These are phyloP conservation scores for Firmiana major DNA, from an alignment of 345 rosid species.

Conservation along the genomic window DNA sequence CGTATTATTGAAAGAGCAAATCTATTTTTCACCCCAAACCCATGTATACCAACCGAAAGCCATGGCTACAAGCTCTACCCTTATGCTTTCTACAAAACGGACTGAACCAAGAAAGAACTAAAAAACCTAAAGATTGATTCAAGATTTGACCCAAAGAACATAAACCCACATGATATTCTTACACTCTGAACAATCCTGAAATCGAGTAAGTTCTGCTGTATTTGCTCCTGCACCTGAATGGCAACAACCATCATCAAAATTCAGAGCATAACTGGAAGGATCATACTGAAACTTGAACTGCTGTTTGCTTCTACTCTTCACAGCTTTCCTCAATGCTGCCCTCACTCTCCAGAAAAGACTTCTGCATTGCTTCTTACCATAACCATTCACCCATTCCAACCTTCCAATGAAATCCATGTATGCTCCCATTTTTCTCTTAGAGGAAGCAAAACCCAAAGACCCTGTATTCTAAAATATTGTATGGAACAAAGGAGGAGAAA, in stretches of 20 bases:
- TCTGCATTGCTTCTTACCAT: slow-evolving; percentile 45
- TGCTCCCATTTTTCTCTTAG: not conserved
- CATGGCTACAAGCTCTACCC: not conserved
- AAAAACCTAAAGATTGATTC: not conserved
- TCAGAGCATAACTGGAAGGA: slow-evolving; percentile 81
- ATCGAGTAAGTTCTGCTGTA: slow-evolving; percentile 12
- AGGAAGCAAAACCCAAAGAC: not conserved
- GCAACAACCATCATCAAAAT: slow-evolving; percentile 65
- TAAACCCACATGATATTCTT: slow-evolving; percentile 33
- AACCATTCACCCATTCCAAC: slow-evolving; percentile 26
- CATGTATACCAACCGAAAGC: not conserved
- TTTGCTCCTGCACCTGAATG: slow-evolving; percentile 14
- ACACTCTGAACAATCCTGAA: slow-evolving; percentile 20
- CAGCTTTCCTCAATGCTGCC: slow-evolving; percentile 45
- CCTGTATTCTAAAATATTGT: not conserved
- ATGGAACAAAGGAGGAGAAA: not conserved
- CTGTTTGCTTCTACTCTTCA: slow-evolving; percentile 28
- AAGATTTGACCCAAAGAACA: slow-evolving; percentile 42
- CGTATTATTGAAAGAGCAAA: not conserved
- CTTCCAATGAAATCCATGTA: slow-evolving; percentile 21
- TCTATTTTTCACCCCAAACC: not conserved
- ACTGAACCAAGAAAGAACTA: not conserved
- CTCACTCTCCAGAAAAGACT: slow-evolving; percentile 47
- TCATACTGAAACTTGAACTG: slow-evolving; percentile 75
- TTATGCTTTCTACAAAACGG: not conserved